Base-by-base conservation (phyloP, 2,329 filamentous ascomycete genomes). In the Penicillium digitatum region DNA sequence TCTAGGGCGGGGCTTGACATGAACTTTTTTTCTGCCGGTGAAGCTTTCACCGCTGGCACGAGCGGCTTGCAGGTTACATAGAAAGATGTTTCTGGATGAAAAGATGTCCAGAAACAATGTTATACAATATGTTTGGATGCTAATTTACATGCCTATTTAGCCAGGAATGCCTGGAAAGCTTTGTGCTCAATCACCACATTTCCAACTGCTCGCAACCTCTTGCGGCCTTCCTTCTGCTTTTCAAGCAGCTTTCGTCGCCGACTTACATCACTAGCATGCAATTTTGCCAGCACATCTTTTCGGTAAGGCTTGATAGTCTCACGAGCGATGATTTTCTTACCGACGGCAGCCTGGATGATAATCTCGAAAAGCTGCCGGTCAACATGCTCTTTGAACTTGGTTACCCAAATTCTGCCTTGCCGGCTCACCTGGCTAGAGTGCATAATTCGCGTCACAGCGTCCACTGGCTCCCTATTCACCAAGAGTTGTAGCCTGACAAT, bases 331-430 rank as follows among this genome's bases (percentile, higher is more conserved):
- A 99, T 87, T 48, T 87, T 84, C 63, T 84, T 86, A 3, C 92
- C 93, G 0, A 89, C 87, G 0, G 89, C 87, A 3, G 94, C 93
- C 74, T 99, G 94, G 60, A 99, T 97, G 53, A 97, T 80, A 22
- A 99, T 85, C 76, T 99, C 94, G 68, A 96, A 99, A 86, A 97
- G 94, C 73, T 99, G 94, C 18, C 94, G 81, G 67, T 96, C 89
- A 20, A 99, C 93, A 66, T 97, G 93, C 72, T 96, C 87, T 69
- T 96, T 97, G 80, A 99, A 97, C 73, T 95, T 96, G 38, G 84
- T 86, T 6, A 96, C 93, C 94, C 94, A 99, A 54, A 86, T 81
- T 45, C 90, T 82, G 5, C 91, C 94, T 5, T 96, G 79, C 18
- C 89, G 82, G 29, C 93, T 87, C 0, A 87, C 85, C 72, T 96